These are phyloP conservation scores for Colletotrichum lupini DNA, from an alignment of 2,329 filamentous ascomycete genomes.

Conservation along the genomic window DNA sequence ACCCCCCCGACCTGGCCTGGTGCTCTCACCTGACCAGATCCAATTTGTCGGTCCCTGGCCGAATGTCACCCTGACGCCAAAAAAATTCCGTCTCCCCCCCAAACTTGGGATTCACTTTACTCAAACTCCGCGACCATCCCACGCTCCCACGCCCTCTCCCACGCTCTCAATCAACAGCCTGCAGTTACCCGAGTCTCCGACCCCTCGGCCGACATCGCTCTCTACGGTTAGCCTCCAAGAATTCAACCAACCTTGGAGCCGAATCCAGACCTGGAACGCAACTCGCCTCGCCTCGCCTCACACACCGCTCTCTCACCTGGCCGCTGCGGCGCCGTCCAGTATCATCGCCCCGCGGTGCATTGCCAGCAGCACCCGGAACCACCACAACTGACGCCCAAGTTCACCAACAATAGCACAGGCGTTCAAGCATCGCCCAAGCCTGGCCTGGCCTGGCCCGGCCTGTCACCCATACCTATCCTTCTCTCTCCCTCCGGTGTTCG, in stretches of 20 bases:
- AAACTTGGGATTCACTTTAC: neutral
- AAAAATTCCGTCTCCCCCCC: neutral
- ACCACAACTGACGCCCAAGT: neutral
- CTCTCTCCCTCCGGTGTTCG: neutral
- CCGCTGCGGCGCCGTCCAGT: neutral
- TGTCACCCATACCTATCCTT: neutral
- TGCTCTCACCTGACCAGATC: constrained; percentile 28
- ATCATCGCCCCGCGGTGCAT: constrained; percentile 1
- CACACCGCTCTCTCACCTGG: constrained; percentile 22
- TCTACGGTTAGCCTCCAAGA: neutral
- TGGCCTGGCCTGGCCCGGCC: neutral
- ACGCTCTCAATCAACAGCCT: neutral
- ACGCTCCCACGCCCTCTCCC: neutral
- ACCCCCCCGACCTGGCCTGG: neutral
- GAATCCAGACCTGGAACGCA: neutral
- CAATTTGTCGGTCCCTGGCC: constrained; percentile 31
- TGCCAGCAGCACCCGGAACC: neutral
- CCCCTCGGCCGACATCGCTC: constrained; percentile 28
- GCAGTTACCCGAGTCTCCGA: constrained; percentile 20
- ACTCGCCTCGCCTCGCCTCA: neutral
- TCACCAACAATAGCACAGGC: neutral
- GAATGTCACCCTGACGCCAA: constrained; percentile 18
- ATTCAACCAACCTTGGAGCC: neutral
- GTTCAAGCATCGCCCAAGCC: neutral
- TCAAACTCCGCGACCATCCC: neutral